Evolutionary conservation across 805 yeast species (phyloP), one percentile per base, ranked within the genome.

Genomic region (Pichia cephalocereana): DNA sequence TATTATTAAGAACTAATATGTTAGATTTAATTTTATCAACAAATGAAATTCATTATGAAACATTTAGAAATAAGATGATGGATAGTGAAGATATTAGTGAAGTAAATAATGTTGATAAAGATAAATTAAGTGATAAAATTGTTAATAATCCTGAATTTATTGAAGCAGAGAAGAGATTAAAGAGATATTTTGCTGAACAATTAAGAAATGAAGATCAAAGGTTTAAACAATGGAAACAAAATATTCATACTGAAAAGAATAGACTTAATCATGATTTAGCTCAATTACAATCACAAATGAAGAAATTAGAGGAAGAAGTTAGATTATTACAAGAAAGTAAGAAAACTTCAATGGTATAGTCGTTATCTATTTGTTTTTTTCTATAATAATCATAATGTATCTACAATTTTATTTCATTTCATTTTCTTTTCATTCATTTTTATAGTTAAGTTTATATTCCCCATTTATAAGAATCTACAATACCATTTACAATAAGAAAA

Each of bases 181-280:
- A 93, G 77, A 84, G 86, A 70, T 86, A 86, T 67, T 93, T 93
- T 70, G 91, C 98, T 10, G 97, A 90, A 67, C 97, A 93, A 72
- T 87, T 93, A 52, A 90, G 91, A 71, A 86, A 86, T 43, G 99
- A 93, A 71, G 99, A 93, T 63, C 95, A 88, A 61, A 79, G 99
- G 64, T 93, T 93, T 69, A 86, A 95, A 74, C 96, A 91, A 73
- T 93, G 99, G 99, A 97, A 90, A 71, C 86, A 89, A 59, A 91
- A 93, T 64, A 87, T 93, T 58, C 93, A 89, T 57, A 88, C 87
- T 58, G 97, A 93, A 71, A 85, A 96, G 71, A 86, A 89, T 68
- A 80, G 96, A 66, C 76, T 93, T 64, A 93, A 93, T 70, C 85
- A 84, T 67, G 99, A 93, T 68, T 76, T 93, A 60, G 96, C 91